A percentile compares a stretch with the other conserved stretches of the same genome.
These are phyloP conservation scores for Rubia balearica DNA, from an alignment of 305 asterid species.

Conservation along the genomic window DNA sequence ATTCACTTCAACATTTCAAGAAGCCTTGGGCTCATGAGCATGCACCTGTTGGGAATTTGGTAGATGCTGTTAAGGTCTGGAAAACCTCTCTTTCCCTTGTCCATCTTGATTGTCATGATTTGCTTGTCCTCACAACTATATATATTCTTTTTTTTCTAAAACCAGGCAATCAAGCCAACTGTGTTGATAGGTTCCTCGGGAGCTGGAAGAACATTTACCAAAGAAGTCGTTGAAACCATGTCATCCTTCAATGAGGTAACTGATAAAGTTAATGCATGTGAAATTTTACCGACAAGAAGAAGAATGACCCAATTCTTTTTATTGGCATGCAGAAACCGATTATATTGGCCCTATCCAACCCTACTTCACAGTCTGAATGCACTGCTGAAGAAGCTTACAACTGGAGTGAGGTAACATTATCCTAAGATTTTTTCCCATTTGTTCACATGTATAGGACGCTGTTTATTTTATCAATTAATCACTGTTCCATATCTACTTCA, in stretches of 20 bases:
- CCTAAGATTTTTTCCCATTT: constrained; percentile 1
- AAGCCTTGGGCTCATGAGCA: constrained; percentile 98
- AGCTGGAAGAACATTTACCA: constrained; percentile 84
- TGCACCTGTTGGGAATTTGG: constrained; percentile 57
- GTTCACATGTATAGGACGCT: neutral
- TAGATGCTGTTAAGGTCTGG: constrained; percentile 80
- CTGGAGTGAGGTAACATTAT: constrained; percentile 75
- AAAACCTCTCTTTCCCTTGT: constrained; percentile 14
- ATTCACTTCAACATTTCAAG: constrained; percentile 89
- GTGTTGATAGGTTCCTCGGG: constrained; percentile 95
- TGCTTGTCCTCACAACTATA: neutral
- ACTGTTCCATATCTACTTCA: constrained; percentile 18
- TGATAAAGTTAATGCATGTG: neutral
- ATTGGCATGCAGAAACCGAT: constrained; percentile 70
- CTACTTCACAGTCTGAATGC: constrained; percentile 97
- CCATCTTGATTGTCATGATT: neutral
- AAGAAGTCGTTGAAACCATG: constrained; percentile 85
- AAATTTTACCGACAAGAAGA: constrained; percentile 3
- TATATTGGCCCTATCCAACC: constrained; percentile 94
- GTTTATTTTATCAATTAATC: neutral
- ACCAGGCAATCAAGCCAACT: constrained; percentile 84
- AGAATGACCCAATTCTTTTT: constrained; percentile 5
- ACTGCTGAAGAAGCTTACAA: constrained; percentile 95
- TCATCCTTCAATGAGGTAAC: constrained; percentile 70
- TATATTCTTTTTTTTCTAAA: constrained; percentile 6